Evolutionary conservation across 495 filamentous ascomycete species (phyloP).

Genomic region (Jackrogersella multiformis): DNA sequence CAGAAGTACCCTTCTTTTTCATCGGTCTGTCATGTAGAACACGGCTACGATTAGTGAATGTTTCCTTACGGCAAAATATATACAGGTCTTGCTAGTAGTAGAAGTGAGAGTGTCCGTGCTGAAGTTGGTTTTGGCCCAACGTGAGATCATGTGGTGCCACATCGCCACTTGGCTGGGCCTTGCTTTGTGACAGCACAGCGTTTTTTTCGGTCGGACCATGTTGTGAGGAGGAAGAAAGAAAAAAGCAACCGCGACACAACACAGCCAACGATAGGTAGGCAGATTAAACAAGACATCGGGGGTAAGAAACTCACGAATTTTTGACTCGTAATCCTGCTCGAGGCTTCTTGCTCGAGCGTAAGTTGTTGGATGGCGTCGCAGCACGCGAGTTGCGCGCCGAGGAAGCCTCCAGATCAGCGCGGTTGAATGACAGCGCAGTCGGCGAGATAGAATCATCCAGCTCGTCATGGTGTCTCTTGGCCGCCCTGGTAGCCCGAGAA

Average conservation of each 20-base stretch:
- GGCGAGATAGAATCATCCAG: slow-evolving; percentile 57
- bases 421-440: slow-evolving; percentile 52
- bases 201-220: slow-evolving; percentile 27
- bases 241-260: slow-evolving; percentile 13
- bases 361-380: slow-evolving; percentile 60
- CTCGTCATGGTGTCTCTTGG: slow-evolving; percentile 58
- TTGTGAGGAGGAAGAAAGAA: slow-evolving; percentile 23
- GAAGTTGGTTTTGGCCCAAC: slow-evolving; percentile 33
- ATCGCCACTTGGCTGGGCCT: slow-evolving; percentile 49
- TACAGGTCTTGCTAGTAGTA: slow-evolving; percentile 6
- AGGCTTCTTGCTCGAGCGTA: slow-evolving; percentile 63
- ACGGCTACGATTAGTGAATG: slow-evolving; percentile 32
- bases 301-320: slow-evolving; percentile 68
- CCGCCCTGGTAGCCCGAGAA: slow-evolving; percentile 47
- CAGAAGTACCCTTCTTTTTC: slow-evolving; percentile 64
- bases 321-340: slow-evolving; percentile 70
- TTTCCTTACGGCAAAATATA: slow-evolving; percentile 3
- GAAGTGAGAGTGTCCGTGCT: slow-evolving; percentile 32
- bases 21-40: slow-evolving; percentile 54
- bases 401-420: slow-evolving; percentile 48
- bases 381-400: slow-evolving; percentile 63
- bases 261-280: slow-evolving; percentile 10
- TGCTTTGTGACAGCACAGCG: slow-evolving; percentile 45
- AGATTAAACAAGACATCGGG: neutral
- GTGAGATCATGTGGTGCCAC: slow-evolving; percentile 50